Base-by-base conservation (phyloP, 1,284 basidiomycete genomes). In the Boletus holoroseus region DNA sequence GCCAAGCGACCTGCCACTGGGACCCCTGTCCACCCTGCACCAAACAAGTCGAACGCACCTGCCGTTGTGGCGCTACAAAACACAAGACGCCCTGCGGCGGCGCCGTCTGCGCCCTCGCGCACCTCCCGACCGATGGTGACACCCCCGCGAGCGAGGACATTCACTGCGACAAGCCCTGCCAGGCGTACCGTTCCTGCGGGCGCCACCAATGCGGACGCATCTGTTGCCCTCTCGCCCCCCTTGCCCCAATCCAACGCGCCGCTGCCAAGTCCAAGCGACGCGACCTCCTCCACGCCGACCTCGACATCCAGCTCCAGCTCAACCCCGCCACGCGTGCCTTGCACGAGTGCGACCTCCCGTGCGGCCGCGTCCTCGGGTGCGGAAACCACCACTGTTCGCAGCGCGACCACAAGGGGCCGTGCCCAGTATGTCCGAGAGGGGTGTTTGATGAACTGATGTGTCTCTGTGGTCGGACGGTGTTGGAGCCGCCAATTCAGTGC, bases 401-500 rank as follows among this genome's bases (percentile, higher is more conserved):
- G 59, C 73, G 76, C 28, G 93, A 96, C 63, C 94, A 97, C 68
- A 81, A 77, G 54, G 89, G 89, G 0, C 70, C 77, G 0, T 96
- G 94, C 63, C 83, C 80, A 3, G 77, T 83, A 11, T 96, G 94
- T 69, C 72, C 94, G 46, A 77, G 83, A 61, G 92, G 91, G 32
- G 85, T 85, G 0, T 97, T 94, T 58, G 91, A 94, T 49, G 94
- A 96, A 82, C 73, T 93, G 55, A 69, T 85, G 18, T 96, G 93
- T 63, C 71, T 80, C 48, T 96, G 94, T 64, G 88, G 87, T 0
- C 77, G 77, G 32, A 88, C 84, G 1, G 71, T 83, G 26, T 62
- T 88, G 18, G 78, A 84, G 39, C 86, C 86, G 0, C 86, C 86
- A 0, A 79, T 88, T 9, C 75, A 86, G 0, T 96, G 93, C 56